Conservation (phyloP, 179 eudicot species). For the Carnegiea gigantea region DNA sequence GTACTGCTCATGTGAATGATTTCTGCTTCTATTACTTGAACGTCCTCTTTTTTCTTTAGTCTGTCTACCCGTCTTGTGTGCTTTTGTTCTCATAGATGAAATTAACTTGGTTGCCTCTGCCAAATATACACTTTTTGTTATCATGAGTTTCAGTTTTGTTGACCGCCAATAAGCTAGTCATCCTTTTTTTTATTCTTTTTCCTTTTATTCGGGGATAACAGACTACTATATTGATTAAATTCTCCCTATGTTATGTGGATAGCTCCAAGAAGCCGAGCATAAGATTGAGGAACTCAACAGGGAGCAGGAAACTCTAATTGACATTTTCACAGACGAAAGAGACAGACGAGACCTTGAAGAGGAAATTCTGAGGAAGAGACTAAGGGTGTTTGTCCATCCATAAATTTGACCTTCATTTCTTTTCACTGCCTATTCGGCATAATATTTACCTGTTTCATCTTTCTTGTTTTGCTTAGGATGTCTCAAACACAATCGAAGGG, state of each 20-base stretch:
- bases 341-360: constrained; percentile 78
- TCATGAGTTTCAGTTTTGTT: neutral
- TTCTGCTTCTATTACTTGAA: neutral
- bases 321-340: constrained; percentile 81
- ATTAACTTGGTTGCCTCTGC: neutral
- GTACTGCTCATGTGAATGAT: neutral
- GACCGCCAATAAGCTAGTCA: neutral
- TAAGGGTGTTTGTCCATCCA: constrained; percentile 44
- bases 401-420: neutral
- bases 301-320: constrained; percentile 81
- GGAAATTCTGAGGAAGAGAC: constrained; percentile 58
- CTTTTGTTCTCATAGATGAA: neutral
- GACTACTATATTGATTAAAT: neutral
- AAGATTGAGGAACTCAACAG: constrained; percentile 56
- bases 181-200: too few relatives aligned
- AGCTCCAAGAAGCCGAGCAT: constrained; percentile 60
- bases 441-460: neutral
- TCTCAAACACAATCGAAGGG: constrained; percentile 58
- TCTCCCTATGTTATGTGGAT: constrained; percentile 21
- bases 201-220: neutral
- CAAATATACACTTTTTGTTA: neutral
- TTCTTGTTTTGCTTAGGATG: constrained; percentile 46
- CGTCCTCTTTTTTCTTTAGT: neutral
- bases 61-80: neutral
- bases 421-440: neutral